These are phyloP conservation scores for Geotrichum restrictum DNA, from an alignment of 1,139 yeast genomes.

Conservation along the genomic window DNA sequence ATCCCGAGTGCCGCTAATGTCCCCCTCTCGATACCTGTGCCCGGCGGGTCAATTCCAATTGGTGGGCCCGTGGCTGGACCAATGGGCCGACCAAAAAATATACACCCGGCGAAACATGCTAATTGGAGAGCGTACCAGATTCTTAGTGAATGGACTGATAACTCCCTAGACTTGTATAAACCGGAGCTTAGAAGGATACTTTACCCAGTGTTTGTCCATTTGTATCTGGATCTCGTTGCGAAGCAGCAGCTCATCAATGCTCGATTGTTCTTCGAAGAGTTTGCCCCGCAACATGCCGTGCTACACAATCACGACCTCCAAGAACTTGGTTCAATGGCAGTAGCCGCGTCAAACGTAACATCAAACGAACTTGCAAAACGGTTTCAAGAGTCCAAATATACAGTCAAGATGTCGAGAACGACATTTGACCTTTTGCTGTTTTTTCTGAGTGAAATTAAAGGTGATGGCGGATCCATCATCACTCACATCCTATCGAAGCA, in stretches of 20 bases:
- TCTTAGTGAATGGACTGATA: conserved; percentile 83
- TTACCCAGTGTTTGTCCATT: conserved; percentile 87
- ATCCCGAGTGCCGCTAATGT: conserved; percentile 9
- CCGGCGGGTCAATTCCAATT: conserved; percentile 18
- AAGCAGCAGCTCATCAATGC: conserved; percentile 61
- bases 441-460: conserved; percentile 87
- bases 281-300: conserved; percentile 66
- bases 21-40: conserved; percentile 2
- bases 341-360: conserved; percentile 74
- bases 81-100: background rate
- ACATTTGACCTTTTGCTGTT: conserved; percentile 78
- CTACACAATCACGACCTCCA: conserved; percentile 77
- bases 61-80: conserved; percentile 38
- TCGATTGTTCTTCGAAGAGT: conserved; percentile 69
- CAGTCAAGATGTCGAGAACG: conserved; percentile 74
- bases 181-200: conserved; percentile 80
- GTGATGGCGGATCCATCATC: conserved; percentile 83
- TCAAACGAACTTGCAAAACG: conserved; percentile 80
- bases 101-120: background rate
- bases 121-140: conserved; percentile 63
- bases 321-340: conserved; percentile 65
- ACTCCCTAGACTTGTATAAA: conserved; percentile 85
- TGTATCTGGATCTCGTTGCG: conserved; percentile 71
- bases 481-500: conserved; percentile 84
- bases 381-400: conserved; percentile 69